phyloP scores from a whole-genome alignment of 805 yeast genomes.

The Cyberlindnera lachancei region DNA sequence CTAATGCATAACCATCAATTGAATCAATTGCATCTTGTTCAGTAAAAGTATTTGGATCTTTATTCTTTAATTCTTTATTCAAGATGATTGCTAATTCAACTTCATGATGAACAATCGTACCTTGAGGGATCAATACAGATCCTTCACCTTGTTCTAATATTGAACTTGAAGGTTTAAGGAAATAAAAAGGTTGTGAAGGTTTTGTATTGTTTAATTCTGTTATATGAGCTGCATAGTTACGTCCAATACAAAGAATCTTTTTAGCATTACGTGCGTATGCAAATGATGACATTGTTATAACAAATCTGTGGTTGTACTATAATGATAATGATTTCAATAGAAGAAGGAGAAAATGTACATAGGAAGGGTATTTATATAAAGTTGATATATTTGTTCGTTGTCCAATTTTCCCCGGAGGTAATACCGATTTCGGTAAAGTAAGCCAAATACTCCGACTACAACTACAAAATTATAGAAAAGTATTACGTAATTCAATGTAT shows the following conservation, averaged over 20 bases:
- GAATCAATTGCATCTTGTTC: conserved; percentile 65
- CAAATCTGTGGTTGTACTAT: no score
- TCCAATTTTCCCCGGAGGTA: no score
- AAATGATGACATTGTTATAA: conserved; percentile 12
- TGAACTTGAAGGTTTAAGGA: conserved; percentile 82
- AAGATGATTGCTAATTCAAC: conserved; percentile 82
- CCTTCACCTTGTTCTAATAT: conserved; percentile 61
- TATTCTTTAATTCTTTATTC: conserved; percentile 53
- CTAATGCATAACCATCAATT: conserved; percentile 81
- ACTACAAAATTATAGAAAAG: no score
- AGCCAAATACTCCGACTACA: no score
- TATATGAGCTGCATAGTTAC: conserved; percentile 96
- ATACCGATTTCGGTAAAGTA: no score
- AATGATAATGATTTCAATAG: no score
- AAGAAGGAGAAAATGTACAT: no score
- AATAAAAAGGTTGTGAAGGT: conserved; percentile 87
- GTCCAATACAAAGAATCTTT: conserved; percentile 90
- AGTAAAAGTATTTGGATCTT: conserved; percentile 47
- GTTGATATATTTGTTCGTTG: no score
- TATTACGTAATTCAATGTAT: no score
- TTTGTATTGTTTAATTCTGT: conserved; percentile 75
- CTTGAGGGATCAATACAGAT: conserved; percentile 76
- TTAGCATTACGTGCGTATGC: conserved; percentile 54
- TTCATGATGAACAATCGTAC: conserved; percentile 82
- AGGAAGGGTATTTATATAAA: no score